Conservation (phyloP, 495 filamentous ascomycete species). For the Hyaloscypha hepaticicola region DNA sequence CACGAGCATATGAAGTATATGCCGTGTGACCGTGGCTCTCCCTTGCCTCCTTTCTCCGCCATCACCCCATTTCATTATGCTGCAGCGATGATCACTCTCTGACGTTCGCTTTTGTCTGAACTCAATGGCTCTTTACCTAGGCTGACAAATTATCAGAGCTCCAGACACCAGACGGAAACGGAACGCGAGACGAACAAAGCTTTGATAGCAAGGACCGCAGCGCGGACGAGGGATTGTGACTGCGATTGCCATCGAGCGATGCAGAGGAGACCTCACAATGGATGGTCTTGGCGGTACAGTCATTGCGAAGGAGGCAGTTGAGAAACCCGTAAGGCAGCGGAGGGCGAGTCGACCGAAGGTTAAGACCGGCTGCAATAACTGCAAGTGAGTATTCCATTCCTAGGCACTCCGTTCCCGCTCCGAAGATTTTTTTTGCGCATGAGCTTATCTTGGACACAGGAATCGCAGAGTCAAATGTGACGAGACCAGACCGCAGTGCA, state of each 20-base stretch:
- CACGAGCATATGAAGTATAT: no score
- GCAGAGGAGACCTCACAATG: slow-evolving; percentile 12
- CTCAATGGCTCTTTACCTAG: neutral
- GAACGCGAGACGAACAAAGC: neutral
- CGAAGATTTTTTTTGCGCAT: neutral
- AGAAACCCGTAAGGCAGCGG: slow-evolving; percentile 17
- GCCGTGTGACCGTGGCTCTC: neutral
- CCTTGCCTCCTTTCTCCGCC: neutral
- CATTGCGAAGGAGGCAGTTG: no score
- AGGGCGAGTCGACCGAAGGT: slow-evolving; percentile 32
- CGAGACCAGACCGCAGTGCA: slow-evolving; percentile 58
- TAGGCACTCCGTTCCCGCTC: neutral
- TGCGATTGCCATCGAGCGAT: slow-evolving; percentile 18
- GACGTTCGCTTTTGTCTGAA: neutral
- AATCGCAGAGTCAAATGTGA: slow-evolving; percentile 66
- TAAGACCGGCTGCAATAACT: slow-evolving; percentile 54
- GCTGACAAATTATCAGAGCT: neutral
- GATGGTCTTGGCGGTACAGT: no score
- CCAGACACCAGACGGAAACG: neutral
- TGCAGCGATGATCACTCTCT: neutral
- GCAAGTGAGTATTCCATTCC: slow-evolving; percentile 57
- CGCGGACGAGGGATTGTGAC: neutral
- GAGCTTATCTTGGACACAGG: slow-evolving; percentile 38
- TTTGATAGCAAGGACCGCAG: slow-evolving; percentile 2
- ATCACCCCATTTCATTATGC: neutral